Evolutionary conservation across 106 monocot species (phyloP).

Genomic region (Dendrobium huoshanense): DNA sequence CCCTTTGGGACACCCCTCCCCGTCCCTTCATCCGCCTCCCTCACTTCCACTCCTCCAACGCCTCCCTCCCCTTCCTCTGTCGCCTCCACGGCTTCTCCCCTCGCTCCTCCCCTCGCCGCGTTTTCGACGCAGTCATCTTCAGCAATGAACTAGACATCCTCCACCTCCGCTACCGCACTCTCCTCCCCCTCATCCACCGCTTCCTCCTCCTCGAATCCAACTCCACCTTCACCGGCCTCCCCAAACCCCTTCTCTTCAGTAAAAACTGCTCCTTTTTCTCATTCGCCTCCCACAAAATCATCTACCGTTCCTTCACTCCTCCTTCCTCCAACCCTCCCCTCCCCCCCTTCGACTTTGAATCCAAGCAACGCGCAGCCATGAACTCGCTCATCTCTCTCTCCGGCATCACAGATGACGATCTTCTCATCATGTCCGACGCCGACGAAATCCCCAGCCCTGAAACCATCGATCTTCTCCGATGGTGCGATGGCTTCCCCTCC

Average conservation of each 20-base stretch:
- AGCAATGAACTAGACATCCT: constrained; percentile 88
- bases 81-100: constrained; percentile 67
- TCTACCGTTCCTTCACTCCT: constrained; percentile 26
- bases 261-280: constrained; percentile 12
- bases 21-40: constrained; percentile 67
- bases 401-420: constrained; percentile 46
- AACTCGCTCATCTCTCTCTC: constrained; percentile 48
- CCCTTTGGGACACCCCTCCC: constrained; percentile 86
- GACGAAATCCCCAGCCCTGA: constrained; percentile 86
- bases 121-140: constrained; percentile 85
- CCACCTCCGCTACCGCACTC: constrained; percentile 64
- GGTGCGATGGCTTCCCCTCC: constrained; percentile 76
- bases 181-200: constrained; percentile 53
- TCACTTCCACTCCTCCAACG: constrained; percentile 57
- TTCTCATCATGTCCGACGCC: constrained; percentile 79
- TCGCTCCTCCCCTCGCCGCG: constrained; percentile 47
- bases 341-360: constrained; percentile 51
- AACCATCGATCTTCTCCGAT: constrained; percentile 54
- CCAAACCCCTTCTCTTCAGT: constrained; percentile 56
- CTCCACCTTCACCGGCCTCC: constrained; percentile 65
- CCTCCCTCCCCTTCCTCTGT: constrained; percentile 55
- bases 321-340: not conserved
- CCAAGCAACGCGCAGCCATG: constrained; percentile 32
- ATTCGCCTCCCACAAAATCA: constrained; percentile 37
- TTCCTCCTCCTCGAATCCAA: constrained; percentile 84